Conservation (phyloP, 495 filamentous ascomycete genomes). For the Immersiella caudata region DNA sequence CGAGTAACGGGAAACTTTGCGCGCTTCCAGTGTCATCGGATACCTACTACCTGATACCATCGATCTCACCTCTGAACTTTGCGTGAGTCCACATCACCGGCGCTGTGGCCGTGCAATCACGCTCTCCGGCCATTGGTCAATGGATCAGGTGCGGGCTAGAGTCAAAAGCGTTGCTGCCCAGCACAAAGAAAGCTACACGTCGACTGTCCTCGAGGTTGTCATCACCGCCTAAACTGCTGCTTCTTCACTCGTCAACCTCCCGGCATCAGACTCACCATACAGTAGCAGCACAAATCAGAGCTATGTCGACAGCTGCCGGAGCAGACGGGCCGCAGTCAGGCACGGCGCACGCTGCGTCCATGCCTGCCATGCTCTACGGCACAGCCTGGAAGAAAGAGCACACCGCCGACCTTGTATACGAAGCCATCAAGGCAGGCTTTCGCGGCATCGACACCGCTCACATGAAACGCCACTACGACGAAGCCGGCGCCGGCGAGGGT, state of each 20-base stretch:
- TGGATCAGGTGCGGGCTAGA: background rate
- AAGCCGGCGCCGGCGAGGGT: constrained; percentile 69
- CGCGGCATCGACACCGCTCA: constrained; percentile 76
- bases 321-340: background rate
- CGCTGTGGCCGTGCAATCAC: background rate
- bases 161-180: background rate
- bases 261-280: no score
- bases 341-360: constrained; percentile 22
- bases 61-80: no score
- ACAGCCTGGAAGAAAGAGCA: constrained; percentile 85
- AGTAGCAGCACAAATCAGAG: no score
- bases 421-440: constrained; percentile 72
- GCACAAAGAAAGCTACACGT: background rate
- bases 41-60: no score
- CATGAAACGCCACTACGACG: constrained; percentile 78
- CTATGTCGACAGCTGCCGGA: background rate
- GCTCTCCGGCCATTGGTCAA: background rate
- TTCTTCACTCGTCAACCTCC: no score
- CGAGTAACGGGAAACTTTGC: no score
- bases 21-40: no score
- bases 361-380: constrained; percentile 73
- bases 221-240: background rate
- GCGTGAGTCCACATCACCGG: no score
- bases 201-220: background rate
- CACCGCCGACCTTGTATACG: constrained; percentile 67